Percentiles rank a stretch among this genome's conserved stretches.
Conservation (phyloP, 345 rosid species). For the Acer negundo region DNA sequence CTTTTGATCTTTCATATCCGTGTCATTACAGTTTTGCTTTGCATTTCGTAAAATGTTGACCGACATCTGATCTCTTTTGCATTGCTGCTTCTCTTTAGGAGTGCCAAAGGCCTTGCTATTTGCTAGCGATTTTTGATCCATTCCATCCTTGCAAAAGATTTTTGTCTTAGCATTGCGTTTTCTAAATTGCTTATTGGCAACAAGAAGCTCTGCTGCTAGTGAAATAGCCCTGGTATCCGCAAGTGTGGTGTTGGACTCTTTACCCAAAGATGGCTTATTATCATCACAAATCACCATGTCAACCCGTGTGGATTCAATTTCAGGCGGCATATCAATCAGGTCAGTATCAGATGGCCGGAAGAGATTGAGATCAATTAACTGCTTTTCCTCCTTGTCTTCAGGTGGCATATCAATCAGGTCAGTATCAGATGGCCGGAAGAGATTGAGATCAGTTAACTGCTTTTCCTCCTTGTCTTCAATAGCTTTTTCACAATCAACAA, state of each 20-base stretch:
- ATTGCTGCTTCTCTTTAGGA: constrained; percentile 39
- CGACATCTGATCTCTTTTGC: constrained; percentile 36
- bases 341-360: constrained; percentile 15
- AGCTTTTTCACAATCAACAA: constrained; percentile 21
- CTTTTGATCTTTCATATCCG: constrained; percentile 41
- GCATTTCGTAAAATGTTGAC: constrained; percentile 26
- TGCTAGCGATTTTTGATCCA: constrained; percentile 37
- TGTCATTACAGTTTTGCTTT: constrained; percentile 31
- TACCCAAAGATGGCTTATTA: constrained; percentile 23
- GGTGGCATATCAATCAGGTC: constrained; percentile 22
- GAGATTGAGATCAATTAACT: constrained; percentile 26
- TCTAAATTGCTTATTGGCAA: constrained; percentile 27
- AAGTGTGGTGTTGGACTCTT: constrained; percentile 23
- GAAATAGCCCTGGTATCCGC: constrained; percentile 21
- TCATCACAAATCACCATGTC: constrained; percentile 29
- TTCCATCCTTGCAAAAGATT: constrained; percentile 23
- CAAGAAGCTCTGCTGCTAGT: constrained; percentile 20
- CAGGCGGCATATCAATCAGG: constrained; percentile 26
- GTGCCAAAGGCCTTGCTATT: constrained; percentile 27
- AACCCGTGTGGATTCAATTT: constrained; percentile 29
- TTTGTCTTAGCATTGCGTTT: constrained; percentile 33
- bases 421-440: constrained; percentile 17
- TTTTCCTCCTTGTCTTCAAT: constrained; percentile 25
- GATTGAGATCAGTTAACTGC: constrained; percentile 25
- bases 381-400: constrained; percentile 28